Percentiles rank a stretch among this genome's conserved stretches.
phyloP scores from a whole-genome alignment of 2,329 filamentous ascomycete genomes.

The Helicocarpus griseus region DNA sequence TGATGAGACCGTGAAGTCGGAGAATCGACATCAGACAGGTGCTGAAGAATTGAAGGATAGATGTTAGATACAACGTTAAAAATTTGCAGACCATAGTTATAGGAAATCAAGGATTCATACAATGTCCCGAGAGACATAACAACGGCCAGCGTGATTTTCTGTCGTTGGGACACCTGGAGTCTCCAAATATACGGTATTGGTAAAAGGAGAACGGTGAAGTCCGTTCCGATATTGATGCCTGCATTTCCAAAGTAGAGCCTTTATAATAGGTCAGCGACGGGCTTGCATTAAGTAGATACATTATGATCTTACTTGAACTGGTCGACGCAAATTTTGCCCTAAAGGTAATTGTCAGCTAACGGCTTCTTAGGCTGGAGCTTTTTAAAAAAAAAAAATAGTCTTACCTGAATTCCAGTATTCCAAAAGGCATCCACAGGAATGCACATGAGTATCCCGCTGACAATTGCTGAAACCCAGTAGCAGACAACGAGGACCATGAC shows the following conservation, averaged over 20 bases:
- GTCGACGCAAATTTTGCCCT: too few relatives aligned
- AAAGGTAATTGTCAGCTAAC: too few relatives aligned
- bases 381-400: background rate
- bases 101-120: constrained; percentile 2
- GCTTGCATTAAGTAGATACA: too few relatives aligned
- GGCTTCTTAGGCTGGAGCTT: background rate
- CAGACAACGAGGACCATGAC: background rate
- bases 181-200: constrained; percentile 7
- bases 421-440: constrained; percentile 6
- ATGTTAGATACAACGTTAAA: background rate
- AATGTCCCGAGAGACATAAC: constrained; percentile 8
- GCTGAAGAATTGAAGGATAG: background rate
- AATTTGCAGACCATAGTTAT: too few relatives aligned
- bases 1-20: background rate
- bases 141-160: constrained; percentile 4
- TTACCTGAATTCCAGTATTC: constrained; percentile 1
- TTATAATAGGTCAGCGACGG: background rate
- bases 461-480: background rate
- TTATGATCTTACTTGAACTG: constrained; percentile 2
- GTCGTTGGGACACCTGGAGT: constrained; percentile 4
- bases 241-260: constrained; percentile 2
- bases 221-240: constrained; percentile 7
- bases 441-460: constrained; percentile 5
- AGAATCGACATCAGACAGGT: constrained; percentile 2
- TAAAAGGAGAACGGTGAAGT: constrained; percentile 6